Percentiles rank a stretch among this genome's conserved stretches.
Evolutionary conservation across 2,329 filamentous ascomycete genomes (phyloP).

Genomic region (Fusarium dlaminii): DNA sequence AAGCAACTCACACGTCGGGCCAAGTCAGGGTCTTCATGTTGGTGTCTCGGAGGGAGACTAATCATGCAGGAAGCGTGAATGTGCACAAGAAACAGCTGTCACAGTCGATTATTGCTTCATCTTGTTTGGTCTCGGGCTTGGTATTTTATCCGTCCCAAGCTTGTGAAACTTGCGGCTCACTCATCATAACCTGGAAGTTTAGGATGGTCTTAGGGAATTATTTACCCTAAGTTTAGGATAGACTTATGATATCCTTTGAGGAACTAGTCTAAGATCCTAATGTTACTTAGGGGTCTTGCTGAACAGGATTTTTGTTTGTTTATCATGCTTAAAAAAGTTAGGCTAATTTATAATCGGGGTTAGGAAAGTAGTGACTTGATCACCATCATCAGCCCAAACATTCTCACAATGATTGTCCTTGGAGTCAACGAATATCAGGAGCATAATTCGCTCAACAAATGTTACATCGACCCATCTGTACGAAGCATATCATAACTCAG

Average conservation of each 20-base stretch:
- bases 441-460: not conserved
- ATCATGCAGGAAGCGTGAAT: conserved; percentile 5
- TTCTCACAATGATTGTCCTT: not conserved
- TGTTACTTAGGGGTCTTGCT: not conserved
- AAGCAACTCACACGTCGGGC: not conserved
- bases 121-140: not conserved
- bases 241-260: not conserved
- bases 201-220: not conserved
- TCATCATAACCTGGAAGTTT: not conserved
- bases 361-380: not conserved
- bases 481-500: conserved; percentile 21
- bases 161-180: not conserved
- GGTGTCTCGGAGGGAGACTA: not conserved
- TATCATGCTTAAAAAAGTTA: not conserved
- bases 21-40: not conserved
- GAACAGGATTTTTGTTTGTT: not conserved
- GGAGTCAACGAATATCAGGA: not conserved
- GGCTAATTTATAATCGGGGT: not conserved
- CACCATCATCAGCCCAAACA: not conserved
- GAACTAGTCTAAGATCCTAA: not conserved
- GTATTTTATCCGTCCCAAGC: not conserved
- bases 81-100: not conserved
- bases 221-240: not conserved
- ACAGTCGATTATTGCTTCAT: conserved; percentile 12
- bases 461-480: conserved; percentile 10